Evolutionary conservation across 2,329 filamentous ascomycete genomes (phyloP), one percentile per base, ranked within the genome.

Genomic region (Hypoxylon sp.): DNA sequence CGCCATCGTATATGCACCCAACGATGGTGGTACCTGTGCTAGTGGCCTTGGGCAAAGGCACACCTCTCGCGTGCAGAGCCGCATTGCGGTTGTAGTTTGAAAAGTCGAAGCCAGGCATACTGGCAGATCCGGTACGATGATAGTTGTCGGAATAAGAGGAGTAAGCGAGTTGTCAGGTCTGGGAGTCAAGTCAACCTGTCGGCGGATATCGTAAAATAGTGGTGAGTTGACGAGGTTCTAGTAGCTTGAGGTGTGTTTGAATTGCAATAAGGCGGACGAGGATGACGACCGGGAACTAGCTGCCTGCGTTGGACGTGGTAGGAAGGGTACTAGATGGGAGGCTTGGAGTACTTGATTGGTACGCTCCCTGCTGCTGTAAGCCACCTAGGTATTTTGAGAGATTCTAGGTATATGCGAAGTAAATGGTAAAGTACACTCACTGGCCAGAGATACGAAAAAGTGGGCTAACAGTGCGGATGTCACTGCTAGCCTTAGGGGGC

Each of bases 1-100:
- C 95, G 70, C 94, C 94, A 81, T 98, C 91, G 76, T 89, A 99
- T 80, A 98, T 91, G 77, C 94, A 98, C 74, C 95, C 95, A 53
- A 99, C 95, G 81, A 99, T 99, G 69, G 95, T 99, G 63, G 95
- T 99, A 84, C 95, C 95, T 65, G 95, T 99, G 82, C 94, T 97
- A 65, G 95, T 99, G 67, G 95, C 95, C 84, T 97, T 98, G 74
- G 96, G 95, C 64, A 98, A 85, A 66, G 95, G 95, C 54, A 98
- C 91, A 72, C 96, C 96, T 80, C 91, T 89, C 74, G 94, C 93
- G 79, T 98, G 94, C 72, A 99, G 89, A 69, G 94, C 94, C 78
- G 91, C 89, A 88, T 99, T 99, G 85, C 95, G 93, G 87, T 97
- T 97, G 88, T 98, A 95, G 87, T 99, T 99, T 80, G 93, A 96